Conservation (phyloP, 148 eudicot genomes). For the Suaeda aralocaspica region DNA sequence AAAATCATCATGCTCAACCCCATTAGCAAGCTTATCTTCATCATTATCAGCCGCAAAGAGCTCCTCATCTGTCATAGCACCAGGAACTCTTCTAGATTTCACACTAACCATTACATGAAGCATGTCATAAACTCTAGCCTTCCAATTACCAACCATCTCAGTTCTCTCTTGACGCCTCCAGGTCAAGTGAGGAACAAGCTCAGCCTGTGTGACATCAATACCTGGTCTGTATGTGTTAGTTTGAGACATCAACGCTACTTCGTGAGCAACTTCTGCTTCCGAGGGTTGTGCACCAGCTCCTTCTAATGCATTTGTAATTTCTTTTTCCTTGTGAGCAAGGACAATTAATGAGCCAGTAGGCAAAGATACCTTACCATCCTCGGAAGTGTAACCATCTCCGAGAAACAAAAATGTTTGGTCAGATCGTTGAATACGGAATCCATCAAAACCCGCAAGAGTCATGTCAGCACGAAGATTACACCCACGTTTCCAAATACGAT, state of each 20-base stretch:
- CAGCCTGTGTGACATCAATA: slow-evolving; percentile 90
- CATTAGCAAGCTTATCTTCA: slow-evolving; percentile 55
- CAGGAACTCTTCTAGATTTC: slow-evolving; percentile 87
- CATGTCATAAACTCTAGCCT: slow-evolving; percentile 90
- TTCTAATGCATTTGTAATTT: slow-evolving; percentile 82
- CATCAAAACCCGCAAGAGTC: slow-evolving; percentile 96
- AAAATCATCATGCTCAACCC: slow-evolving; percentile 60
- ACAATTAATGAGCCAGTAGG: slow-evolving; percentile 81
- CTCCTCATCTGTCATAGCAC: slow-evolving; percentile 95
- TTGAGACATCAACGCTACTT: slow-evolving; percentile 79
- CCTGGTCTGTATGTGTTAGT: slow-evolving; percentile 97
- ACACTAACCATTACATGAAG: slow-evolving; percentile 89
- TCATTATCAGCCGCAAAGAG: slow-evolving; percentile 63
- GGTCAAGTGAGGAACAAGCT: slow-evolving; percentile 72
- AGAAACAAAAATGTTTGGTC: slow-evolving; percentile 88
- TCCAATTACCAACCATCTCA: slow-evolving; percentile 88
- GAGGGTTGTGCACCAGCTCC: slow-evolving; percentile 86
- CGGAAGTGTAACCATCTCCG: slow-evolving; percentile 76
- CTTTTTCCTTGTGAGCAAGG: slow-evolving; percentile 76
- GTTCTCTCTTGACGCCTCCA: slow-evolving; percentile 95
- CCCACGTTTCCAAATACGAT: slow-evolving; percentile 90
- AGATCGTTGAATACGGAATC: slow-evolving; percentile 85
- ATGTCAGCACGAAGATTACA: slow-evolving; percentile 91
- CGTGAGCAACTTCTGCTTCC: slow-evolving; percentile 90
- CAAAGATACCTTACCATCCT: slow-evolving; percentile 54